Percentiles rank a stretch among this genome's conserved stretches.
These are phyloP conservation scores for Tympanopsis confertula DNA, from an alignment of 2,329 filamentous ascomycete genomes.

Conservation along the genomic window DNA sequence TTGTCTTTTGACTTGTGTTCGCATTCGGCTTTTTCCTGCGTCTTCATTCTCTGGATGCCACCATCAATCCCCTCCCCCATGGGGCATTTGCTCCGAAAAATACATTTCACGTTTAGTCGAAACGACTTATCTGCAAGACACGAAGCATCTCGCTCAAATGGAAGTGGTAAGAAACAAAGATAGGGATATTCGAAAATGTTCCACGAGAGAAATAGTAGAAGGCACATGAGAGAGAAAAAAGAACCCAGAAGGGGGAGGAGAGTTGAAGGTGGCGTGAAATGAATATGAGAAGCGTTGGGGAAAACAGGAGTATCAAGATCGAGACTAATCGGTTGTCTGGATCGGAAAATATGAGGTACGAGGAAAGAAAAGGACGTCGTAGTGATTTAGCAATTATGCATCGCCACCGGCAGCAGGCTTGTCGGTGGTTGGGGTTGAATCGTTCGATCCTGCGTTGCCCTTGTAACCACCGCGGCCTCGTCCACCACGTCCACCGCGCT, in stretches of 20 bases:
- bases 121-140: neutral
- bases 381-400: neutral
- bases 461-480: slow-evolving; percentile 35
- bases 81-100: neutral
- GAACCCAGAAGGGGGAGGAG: neutral
- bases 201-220: neutral
- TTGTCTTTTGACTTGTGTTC: neutral
- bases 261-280: neutral
- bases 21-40: neutral
- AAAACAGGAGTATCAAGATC: neutral
- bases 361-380: neutral
- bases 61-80: neutral
- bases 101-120: neutral
- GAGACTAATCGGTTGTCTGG: neutral
- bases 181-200: neutral
- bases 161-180: too few relatives aligned
- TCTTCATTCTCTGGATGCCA: neutral
- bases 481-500: slow-evolving; percentile 46
- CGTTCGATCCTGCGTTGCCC: slow-evolving; percentile 27
- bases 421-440: slow-evolving; percentile 38
- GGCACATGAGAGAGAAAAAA: neutral
- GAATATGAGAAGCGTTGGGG: neutral
- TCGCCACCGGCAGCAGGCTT: slow-evolving; percentile 2
- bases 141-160: slow-evolving; percentile 1
- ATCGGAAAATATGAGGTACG: neutral